phyloP scores from a whole-genome alignment of 202 grass and related monocot genomes.

The Elaeis oleifera region DNA sequence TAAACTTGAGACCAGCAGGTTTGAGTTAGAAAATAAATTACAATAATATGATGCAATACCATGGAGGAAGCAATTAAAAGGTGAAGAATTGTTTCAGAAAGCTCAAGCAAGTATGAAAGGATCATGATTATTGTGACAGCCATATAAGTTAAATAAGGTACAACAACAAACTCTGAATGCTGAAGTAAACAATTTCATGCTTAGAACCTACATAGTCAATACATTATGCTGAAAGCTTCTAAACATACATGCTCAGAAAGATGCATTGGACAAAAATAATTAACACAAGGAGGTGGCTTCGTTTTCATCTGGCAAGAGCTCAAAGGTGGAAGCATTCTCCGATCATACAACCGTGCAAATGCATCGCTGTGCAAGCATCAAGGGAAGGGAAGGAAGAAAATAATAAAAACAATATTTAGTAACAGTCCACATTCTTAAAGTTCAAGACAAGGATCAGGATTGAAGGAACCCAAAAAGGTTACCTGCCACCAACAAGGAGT shows the following conservation, averaged over 20 bases:
- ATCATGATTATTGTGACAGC: no score
- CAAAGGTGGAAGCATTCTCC: constrained; percentile 84
- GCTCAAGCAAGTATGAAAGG: constrained; percentile 7
- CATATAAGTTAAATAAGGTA: no score
- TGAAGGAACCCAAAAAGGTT: neutral
- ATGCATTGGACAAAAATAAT: constrained; percentile 83
- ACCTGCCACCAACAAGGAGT: constrained; percentile 93
- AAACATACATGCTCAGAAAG: constrained; percentile 73
- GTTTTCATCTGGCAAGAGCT: constrained; percentile 63
- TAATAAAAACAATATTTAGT: neutral
- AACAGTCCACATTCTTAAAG: no score
- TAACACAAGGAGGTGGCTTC: constrained; percentile 64
- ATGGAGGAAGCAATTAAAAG: no score
- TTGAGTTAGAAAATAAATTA: constrained; percentile 22
- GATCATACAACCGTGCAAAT: constrained; percentile 83
- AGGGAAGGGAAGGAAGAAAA: constrained; percentile 27
- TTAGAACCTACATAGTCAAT: no score
- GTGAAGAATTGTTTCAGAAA: constrained; percentile 11
- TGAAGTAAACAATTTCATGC: no score
- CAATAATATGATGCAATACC: neutral
- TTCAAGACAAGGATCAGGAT: no score
- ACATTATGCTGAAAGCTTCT: no score
- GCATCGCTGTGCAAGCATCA: constrained; percentile 48
- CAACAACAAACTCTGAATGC: no score
- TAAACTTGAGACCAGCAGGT: neutral